These are phyloP conservation scores for Salix brachista DNA, from an alignment of 345 rosid genomes.

Conservation along the genomic window DNA sequence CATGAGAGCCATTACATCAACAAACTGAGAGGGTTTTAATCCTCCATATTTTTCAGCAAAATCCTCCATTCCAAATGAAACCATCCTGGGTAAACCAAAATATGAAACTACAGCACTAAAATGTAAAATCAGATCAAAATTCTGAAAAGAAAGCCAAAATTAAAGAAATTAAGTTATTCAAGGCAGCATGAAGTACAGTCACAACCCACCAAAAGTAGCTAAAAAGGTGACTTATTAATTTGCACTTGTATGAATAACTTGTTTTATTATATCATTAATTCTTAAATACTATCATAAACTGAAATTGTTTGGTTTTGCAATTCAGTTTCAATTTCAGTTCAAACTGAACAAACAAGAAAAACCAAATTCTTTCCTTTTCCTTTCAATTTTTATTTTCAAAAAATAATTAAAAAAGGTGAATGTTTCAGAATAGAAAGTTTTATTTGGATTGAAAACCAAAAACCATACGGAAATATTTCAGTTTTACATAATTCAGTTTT, in stretches of 20 bases:
- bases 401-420: too few species aligned
- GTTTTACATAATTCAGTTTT: too few species aligned
- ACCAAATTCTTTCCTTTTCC: too few species aligned
- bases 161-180: neutral
- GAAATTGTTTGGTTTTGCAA: too few species aligned
- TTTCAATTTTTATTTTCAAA: too few species aligned
- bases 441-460: too few species aligned
- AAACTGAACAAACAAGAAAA: too few species aligned
- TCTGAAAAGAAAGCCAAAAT: neutral
- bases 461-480: too few species aligned
- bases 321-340: too few species aligned
- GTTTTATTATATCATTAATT: too few species aligned
- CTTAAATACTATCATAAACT: too few species aligned
- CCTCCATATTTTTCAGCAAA: constrained; percentile 73
- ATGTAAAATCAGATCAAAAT: neutral
- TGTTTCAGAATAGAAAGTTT: too few species aligned
- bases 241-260: neutral
- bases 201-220: neutral
- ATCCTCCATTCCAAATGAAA: constrained; percentile 87
- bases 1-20: constrained; percentile 70
- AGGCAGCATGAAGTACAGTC: neutral
- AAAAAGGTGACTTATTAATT: neutral
- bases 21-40: constrained; percentile 78
- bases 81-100: constrained; percentile 60
- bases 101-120: neutral